Conservation (phyloP, 108 stramenopile genomes). For the Cyclotella sp. region DNA sequence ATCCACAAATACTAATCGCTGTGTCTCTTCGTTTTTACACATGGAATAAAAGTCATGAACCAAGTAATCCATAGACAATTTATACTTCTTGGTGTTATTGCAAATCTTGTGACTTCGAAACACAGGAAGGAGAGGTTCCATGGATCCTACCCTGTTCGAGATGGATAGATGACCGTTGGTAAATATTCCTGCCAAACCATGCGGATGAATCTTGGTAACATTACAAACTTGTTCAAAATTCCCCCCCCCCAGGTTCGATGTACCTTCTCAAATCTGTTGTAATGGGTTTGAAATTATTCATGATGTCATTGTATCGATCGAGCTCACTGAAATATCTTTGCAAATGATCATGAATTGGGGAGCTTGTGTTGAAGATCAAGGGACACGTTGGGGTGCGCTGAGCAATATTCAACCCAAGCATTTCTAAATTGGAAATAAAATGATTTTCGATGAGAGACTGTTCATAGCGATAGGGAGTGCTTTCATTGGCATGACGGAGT, state of each 20-base stretch:
- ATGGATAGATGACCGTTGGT: background rate
- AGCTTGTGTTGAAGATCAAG: background rate
- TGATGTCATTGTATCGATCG: background rate
- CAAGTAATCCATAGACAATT: conserved; percentile 54
- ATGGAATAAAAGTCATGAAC: conserved; percentile 73
- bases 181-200: conserved; percentile 3
- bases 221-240: background rate
- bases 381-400: background rate
- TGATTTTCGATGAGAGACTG: background rate
- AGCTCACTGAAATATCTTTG: background rate
- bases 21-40: conserved; percentile 51
- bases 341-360: background rate
- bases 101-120: conserved; percentile 55
- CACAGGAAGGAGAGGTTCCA: conserved; percentile 59
- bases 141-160: conserved; percentile 23
- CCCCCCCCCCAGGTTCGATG: no score
- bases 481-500: no score
- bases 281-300: background rate
- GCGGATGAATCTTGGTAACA: conserved; percentile 1
- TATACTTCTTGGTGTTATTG: background rate
- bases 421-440: background rate
- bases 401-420: background rate
- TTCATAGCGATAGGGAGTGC: background rate
- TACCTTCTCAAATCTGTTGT: no score
- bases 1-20: conserved; percentile 61